A percentile compares a stretch with the other conserved stretches of the same genome.
Evolutionary conservation across 768 basidiomycete genomes (phyloP).

Genomic region (Pilatotrama ljubarskyi): DNA sequence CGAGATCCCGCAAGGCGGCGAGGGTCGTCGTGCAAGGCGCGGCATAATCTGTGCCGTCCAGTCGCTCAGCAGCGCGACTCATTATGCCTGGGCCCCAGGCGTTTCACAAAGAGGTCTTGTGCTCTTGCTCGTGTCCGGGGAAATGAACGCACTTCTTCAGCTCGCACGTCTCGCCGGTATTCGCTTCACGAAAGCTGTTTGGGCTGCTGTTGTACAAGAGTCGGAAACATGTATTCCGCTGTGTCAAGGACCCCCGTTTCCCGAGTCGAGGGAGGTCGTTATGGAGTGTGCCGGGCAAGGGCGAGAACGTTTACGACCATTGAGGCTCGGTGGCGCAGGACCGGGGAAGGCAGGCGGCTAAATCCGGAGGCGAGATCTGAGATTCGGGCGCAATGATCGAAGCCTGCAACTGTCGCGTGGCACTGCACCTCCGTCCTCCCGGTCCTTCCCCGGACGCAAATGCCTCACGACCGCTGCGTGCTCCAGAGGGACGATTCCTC

Average conservation of each 20-base stretch:
- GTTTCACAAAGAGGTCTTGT: constrained; percentile 4
- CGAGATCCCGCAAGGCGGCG: too few relatives aligned
- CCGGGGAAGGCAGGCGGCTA: constrained; percentile 18
- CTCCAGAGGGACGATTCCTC: not conserved
- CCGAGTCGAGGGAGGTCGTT: not conserved
- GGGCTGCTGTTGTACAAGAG: too few relatives aligned
- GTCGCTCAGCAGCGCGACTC: too few relatives aligned
- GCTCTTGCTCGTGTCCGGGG: not conserved
- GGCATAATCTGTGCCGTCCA: too few relatives aligned
- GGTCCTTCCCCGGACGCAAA: constrained; percentile 9
- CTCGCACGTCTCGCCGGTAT: not conserved
- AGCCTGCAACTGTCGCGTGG: constrained; percentile 17
- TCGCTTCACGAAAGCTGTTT: too few relatives aligned
- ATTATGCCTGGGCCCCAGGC: not conserved
- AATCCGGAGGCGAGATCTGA: constrained; percentile 17
- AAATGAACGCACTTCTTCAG: not conserved
- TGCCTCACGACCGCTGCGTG: constrained; percentile 8
- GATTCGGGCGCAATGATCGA: constrained; percentile 15
- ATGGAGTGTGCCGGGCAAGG: not conserved
- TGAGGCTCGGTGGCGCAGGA: constrained; percentile 12
- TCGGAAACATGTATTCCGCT: too few relatives aligned
- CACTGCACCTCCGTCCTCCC: constrained; percentile 13
- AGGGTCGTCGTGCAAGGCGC: too few relatives aligned
- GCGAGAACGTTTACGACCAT: not conserved
- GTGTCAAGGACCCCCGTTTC: not conserved